phyloP scores from a whole-genome alignment of 2,329 filamentous ascomycete species.

The Escovopsis weberi region DNA sequence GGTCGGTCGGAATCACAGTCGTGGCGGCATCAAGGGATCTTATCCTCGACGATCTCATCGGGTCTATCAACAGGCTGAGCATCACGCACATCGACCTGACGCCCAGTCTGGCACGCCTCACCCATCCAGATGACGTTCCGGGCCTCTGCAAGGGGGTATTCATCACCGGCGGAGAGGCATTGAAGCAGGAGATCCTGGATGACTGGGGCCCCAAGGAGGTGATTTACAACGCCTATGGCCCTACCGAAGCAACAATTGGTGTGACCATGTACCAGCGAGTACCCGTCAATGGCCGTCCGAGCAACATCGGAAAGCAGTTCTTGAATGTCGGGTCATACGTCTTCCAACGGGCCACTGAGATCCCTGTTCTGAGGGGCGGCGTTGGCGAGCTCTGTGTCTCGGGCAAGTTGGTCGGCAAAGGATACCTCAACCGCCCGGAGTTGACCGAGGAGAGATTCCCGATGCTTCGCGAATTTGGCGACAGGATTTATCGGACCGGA shows the following conservation, averaged over 20 bases:
- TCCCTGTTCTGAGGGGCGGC: slow-evolving; percentile 60
- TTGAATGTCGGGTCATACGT: slow-evolving; percentile 79
- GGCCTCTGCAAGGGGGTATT: slow-evolving; percentile 71
- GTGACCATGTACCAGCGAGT: slow-evolving; percentile 82
- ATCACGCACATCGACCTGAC: slow-evolving; percentile 91
- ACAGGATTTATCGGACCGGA: slow-evolving; percentile 71
- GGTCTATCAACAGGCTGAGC: slow-evolving; percentile 51
- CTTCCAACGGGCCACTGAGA: slow-evolving; percentile 51
- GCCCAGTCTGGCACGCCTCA: slow-evolving; percentile 66
- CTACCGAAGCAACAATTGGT: slow-evolving; percentile 85
- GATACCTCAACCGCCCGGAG: slow-evolving; percentile 70
- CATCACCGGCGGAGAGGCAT: slow-evolving; percentile 78
- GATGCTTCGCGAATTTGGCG: slow-evolving; percentile 36
- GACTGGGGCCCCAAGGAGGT: slow-evolving; percentile 66
- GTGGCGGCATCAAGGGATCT: slow-evolving; percentile 71
- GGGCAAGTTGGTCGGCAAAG: slow-evolving; percentile 74
- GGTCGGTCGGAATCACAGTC: slow-evolving; percentile 77
- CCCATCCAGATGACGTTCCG: slow-evolving; percentile 69
- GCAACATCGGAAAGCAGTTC: slow-evolving; percentile 80
- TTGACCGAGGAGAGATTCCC: slow-evolving; percentile 68
- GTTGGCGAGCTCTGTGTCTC: slow-evolving; percentile 83
- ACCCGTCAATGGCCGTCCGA: slow-evolving; percentile 59
- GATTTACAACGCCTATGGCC: slow-evolving; percentile 87
- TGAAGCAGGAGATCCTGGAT: slow-evolving; percentile 81
- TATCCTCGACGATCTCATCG: slow-evolving; percentile 68